Conservation (phyloP, 768 basidiomycete species). For the Boletus pseudo-olivaceus region DNA sequence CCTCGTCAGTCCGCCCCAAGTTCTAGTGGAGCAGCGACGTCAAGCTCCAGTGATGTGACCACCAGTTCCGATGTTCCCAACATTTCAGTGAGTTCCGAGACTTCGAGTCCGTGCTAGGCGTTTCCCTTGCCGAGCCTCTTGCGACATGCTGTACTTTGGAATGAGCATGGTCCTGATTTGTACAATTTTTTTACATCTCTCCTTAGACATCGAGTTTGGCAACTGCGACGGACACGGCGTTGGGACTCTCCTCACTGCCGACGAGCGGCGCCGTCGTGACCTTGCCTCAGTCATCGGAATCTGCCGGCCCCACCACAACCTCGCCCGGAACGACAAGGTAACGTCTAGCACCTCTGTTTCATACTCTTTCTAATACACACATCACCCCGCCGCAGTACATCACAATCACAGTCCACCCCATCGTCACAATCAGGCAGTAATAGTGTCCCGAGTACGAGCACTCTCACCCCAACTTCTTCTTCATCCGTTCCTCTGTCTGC, state of each 20-base stretch:
- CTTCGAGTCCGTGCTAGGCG: background rate
- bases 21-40: background rate
- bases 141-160: background rate
- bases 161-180: background rate
- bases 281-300: background rate
- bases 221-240: background rate
- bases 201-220: background rate
- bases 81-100: background rate
- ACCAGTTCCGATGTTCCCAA: background rate
- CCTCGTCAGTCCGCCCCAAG: background rate
- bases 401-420: constrained; percentile 1
- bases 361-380: background rate
- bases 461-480: background rate
- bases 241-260: background rate
- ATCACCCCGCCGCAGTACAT: background rate
- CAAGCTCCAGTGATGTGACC: background rate
- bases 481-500: background rate
- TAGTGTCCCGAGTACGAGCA: background rate
- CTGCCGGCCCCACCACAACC: background rate
- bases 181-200: no score
- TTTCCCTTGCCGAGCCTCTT: background rate
- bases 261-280: background rate
- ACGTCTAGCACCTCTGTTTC: background rate
- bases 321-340: constrained; percentile 17
- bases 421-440: background rate